phyloP scores from a whole-genome alignment of 2,329 filamentous ascomycete genomes.

The Fusarium sp. region DNA sequence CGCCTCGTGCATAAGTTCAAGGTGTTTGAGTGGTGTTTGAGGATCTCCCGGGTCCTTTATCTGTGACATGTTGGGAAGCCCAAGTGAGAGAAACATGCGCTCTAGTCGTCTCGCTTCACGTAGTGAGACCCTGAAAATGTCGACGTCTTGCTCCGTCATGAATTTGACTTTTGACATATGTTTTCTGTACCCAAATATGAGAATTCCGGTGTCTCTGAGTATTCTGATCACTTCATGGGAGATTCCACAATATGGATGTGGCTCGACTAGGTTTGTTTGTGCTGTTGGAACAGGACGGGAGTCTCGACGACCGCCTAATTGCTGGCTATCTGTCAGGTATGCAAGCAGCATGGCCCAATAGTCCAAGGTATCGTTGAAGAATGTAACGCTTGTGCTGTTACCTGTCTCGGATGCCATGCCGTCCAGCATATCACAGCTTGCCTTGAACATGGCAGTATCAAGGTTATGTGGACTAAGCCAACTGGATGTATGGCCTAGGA shows the following conservation, averaged over 20 bases:
- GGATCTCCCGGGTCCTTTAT: slow-evolving; percentile 1
- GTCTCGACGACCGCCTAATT: neutral
- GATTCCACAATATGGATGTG: slow-evolving; percentile 8
- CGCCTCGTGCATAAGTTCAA: slow-evolving; percentile 10
- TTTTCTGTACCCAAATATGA: slow-evolving; percentile 2
- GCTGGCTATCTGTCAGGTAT: slow-evolving; percentile 3
- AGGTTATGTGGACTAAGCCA: slow-evolving; percentile 15
- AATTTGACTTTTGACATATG: slow-evolving; percentile 2
- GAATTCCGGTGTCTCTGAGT: neutral
- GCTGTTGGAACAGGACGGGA: neutral
- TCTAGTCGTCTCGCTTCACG: neutral
- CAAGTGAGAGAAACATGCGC: neutral
- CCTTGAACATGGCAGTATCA: neutral
- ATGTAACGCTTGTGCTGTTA: neutral
- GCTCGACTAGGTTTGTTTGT: neutral
- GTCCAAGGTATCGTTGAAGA: slow-evolving; percentile 8
- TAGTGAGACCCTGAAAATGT: neutral
- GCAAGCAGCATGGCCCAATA: slow-evolving; percentile 17
- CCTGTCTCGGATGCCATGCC: neutral
- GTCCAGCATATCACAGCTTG: slow-evolving; percentile 5
- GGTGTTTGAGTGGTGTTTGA: neutral
- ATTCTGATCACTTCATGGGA: neutral
- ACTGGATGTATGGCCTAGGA: slow-evolving; percentile 9
- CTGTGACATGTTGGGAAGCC: neutral
- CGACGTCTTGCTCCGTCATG: slow-evolving; percentile 7